These are phyloP conservation scores for Pleurotus sapidus DNA, from an alignment of 768 basidiomycete genomes.

Conservation along the genomic window DNA sequence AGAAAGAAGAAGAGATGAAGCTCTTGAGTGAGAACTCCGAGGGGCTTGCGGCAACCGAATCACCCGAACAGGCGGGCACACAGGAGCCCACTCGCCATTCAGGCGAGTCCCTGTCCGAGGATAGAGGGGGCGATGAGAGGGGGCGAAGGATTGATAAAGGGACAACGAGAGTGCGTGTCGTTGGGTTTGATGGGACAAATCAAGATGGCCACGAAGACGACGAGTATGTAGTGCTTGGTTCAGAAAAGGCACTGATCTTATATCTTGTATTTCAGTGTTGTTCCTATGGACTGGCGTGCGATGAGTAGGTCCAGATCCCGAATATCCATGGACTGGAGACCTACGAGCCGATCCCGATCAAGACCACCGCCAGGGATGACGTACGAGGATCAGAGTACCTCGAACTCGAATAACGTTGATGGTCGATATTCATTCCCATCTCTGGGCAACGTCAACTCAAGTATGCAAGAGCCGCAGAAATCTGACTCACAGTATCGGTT, in stretches of 20 bases:
- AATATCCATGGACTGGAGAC: constrained; percentile 90
- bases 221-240: constrained; percentile 52
- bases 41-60: constrained; percentile 12
- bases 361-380: constrained; percentile 54
- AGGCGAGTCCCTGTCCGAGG: constrained; percentile 17
- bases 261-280: constrained; percentile 37
- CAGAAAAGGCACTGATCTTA: constrained; percentile 9
- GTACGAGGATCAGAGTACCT: constrained; percentile 42
- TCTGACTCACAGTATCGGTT: background rate
- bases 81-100: constrained; percentile 17
- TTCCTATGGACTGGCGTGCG: constrained; percentile 91
- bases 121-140: constrained; percentile 43
- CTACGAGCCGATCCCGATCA: constrained; percentile 73
- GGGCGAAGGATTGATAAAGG: constrained; percentile 81
- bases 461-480: background rate
- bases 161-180: constrained; percentile 71
- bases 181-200: constrained; percentile 77
- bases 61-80: constrained; percentile 10
- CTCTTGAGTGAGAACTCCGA: constrained; percentile 14
- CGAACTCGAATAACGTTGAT: constrained; percentile 34
- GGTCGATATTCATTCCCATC: constrained; percentile 43
- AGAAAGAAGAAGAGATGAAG: constrained; percentile 62
- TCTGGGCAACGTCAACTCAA: constrained; percentile 15
- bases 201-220: constrained; percentile 71
- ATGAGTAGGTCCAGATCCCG: constrained; percentile 90